Evolutionary conservation across 192 early-diverging fungal genomes (phyloP), one percentile per base, ranked within the genome.

Genomic region (Mortierella claussenii): DNA sequence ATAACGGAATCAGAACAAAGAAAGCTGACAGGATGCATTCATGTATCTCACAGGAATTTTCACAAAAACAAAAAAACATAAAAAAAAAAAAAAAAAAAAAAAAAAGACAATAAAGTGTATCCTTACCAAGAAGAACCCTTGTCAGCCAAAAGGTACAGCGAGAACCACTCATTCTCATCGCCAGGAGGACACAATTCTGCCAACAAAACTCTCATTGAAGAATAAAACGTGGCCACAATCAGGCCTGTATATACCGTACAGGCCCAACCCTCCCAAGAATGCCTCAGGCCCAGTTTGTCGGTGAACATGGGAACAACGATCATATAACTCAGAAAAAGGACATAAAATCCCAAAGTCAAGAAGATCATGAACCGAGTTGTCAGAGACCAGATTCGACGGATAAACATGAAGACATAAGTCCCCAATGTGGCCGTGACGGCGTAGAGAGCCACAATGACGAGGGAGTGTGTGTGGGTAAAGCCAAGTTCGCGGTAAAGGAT

Each of bases 141-240:
- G 60, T 90, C 88, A 11, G 89, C 89, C 44, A 88, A 62, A 13
- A 81, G 65, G 66, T 81, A 92, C 20, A 92, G 44, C 4, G 84
- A 85, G 65, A 89, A 92, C 75, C 91, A 88, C 65, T 91, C 86
- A 21, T 86, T 81, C 65, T 91, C 91, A 42, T 76, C 78, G 0
- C 91, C 91, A 17, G 70, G 68, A 7, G 89, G 91, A 26, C 87
- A 59, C n/a, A 92, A 49, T 55, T 88, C 88, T 1, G 84, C 75
- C 60, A 87, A 87, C 42, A 88, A 43, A 8, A 79, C 83, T 12
- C 89, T 68, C 55, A 70, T 85, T 21, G 79, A 82, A 4, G 68
- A 55, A n/a, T 82, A 73, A 9, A 79, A 53, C 0, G 81, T 68
- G 30, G 88, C 87, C 34, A 89, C 65, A 17, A 89, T 60, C 17